phyloP scores from a whole-genome alignment of 2,329 filamentous ascomycete species.

The Neofusicoccum umdonicola region DNA sequence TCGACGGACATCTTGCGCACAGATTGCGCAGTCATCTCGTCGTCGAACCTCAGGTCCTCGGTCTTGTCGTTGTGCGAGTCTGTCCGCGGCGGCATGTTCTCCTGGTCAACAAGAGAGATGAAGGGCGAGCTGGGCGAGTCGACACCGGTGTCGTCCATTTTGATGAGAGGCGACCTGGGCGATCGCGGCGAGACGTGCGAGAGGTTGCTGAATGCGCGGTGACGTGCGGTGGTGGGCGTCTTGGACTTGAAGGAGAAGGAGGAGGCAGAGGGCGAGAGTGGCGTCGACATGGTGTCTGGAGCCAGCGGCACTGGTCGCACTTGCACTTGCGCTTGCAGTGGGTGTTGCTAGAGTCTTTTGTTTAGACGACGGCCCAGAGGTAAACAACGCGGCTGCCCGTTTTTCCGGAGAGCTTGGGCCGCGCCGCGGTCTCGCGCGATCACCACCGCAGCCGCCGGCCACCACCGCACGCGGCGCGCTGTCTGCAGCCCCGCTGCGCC shows the following conservation, averaged over 20 bases:
- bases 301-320: background rate
- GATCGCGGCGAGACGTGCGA: slow-evolving; percentile 13
- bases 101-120: slow-evolving; percentile 44
- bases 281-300: slow-evolving; percentile 6
- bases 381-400: slow-evolving; percentile 12
- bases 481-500: too few relatives aligned
- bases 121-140: slow-evolving; percentile 50
- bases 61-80: slow-evolving; percentile 18
- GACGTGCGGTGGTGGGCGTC: slow-evolving; percentile 14
- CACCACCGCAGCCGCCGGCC: too few relatives aligned
- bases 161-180: slow-evolving; percentile 9
- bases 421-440: background rate
- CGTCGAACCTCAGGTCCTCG: slow-evolving; percentile 11
- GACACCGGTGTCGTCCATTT: slow-evolving; percentile 31
- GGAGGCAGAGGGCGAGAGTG: slow-evolving; percentile 6
- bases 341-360: background rate
- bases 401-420: slow-evolving; percentile 6
- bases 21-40: slow-evolving; percentile 30
- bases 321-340: background rate
- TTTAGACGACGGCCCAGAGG: background rate
- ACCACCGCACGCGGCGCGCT: too few relatives aligned
- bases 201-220: background rate
- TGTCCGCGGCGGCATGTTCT: slow-evolving; percentile 28
- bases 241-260: slow-evolving; percentile 1
- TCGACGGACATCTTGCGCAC: slow-evolving; percentile 33